These are phyloP conservation scores for Acaromyces ingoldii DNA, from an alignment of 1,284 basidiomycete genomes.

Conservation along the genomic window DNA sequence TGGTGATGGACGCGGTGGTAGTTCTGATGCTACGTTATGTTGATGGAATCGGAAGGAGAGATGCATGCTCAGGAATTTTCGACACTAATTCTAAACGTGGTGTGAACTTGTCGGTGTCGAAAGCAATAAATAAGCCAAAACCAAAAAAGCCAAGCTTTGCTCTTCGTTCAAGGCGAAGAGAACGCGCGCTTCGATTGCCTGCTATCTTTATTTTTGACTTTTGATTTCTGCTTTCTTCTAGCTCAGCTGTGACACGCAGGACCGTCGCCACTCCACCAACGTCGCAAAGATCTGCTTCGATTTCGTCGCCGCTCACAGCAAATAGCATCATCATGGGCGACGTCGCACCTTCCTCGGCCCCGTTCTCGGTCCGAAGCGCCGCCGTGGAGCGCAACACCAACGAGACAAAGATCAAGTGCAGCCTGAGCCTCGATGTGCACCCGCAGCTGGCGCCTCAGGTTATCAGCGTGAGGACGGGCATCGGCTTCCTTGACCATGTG, in stretches of 20 bases:
- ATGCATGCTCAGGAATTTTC: background rate
- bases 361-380: constrained; percentile 57
- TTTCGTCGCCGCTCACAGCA: background rate
- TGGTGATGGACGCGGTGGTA: background rate
- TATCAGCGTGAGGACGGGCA: constrained; percentile 86
- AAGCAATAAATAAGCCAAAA: no score
- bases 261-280: background rate
- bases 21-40: no score
- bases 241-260: no score
- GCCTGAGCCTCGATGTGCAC: constrained; percentile 73
- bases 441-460: constrained; percentile 65
- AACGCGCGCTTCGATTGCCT: no score
- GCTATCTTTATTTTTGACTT: no score
- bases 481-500: constrained; percentile 97
- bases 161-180: no score
- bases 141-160: no score
- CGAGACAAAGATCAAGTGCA: constrained; percentile 84
- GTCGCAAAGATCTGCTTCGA: background rate
- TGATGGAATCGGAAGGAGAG: background rate
- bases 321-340: no score
- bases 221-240: no score
- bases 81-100: no score
- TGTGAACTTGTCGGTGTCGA: no score
- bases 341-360: no score
- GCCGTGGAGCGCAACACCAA: constrained; percentile 78